These are phyloP conservation scores for Fusarium anthophilum DNA, from an alignment of 2,329 filamentous ascomycete genomes.

Conservation along the genomic window DNA sequence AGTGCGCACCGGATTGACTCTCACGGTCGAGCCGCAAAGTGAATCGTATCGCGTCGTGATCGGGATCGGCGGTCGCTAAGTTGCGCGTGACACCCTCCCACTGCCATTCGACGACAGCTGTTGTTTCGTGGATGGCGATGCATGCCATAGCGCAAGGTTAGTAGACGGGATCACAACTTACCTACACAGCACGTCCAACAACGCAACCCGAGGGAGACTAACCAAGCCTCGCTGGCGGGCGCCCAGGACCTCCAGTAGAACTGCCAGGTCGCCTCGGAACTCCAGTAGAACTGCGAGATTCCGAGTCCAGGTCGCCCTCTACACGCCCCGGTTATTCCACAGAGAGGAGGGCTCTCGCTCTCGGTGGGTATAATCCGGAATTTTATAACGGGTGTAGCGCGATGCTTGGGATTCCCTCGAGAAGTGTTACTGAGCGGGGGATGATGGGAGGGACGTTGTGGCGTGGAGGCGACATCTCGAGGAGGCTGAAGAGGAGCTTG, in stretches of 20 bases:
- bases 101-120: slow-evolving; percentile 5
- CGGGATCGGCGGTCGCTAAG: slow-evolving; percentile 1
- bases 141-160: slow-evolving; percentile 9
- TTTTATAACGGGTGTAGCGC: slow-evolving; percentile 20
- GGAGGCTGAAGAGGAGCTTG: background rate
- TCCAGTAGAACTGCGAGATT: slow-evolving; percentile 22
- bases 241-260: slow-evolving; percentile 17
- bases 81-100: background rate
- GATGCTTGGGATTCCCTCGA: background rate
- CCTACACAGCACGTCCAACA: background rate
- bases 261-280: slow-evolving; percentile 13
- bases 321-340: slow-evolving; percentile 20
- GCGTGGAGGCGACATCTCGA: background rate
- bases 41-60: slow-evolving; percentile 7
- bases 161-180: background rate
- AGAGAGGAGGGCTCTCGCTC: background rate
- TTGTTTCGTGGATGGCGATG: background rate
- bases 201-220: background rate
- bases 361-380: slow-evolving; percentile 19
- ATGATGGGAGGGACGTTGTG: background rate
- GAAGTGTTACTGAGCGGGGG: background rate
- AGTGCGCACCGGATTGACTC: background rate
- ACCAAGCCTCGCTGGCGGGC: background rate
- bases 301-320: slow-evolving; percentile 12
- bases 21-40: background rate